These are phyloP conservation scores for Cinnamomum micranthum DNA, from an alignment of 164 flowering plant species.

Conservation along the genomic window DNA sequence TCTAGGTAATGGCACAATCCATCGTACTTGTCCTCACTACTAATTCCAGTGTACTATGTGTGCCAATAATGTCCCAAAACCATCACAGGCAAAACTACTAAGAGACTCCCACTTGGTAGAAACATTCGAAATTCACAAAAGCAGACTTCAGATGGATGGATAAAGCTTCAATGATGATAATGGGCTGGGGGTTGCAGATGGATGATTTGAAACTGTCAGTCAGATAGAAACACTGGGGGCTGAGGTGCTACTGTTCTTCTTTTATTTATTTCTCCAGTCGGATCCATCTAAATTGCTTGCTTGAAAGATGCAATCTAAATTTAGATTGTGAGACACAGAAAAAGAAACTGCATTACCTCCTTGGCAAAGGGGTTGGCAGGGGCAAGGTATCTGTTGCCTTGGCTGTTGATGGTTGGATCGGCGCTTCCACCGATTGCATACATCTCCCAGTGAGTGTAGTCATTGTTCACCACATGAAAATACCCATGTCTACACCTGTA, in stretches of 20 bases:
- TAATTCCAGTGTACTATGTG: too few relatives aligned
- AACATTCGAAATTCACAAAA: neutral
- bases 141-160: neutral
- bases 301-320: neutral
- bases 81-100: too few relatives aligned
- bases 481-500: constrained; percentile 85
- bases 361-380: constrained; percentile 67
- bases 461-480: constrained; percentile 95
- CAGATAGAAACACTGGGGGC: too few relatives aligned
- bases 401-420: constrained; percentile 86
- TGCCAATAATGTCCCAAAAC: too few relatives aligned
- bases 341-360: constrained; percentile 40
- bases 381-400: constrained; percentile 81
- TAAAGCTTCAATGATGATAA: too few relatives aligned
- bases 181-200: too few relatives aligned
- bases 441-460: constrained; percentile 98
- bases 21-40: too few relatives aligned
- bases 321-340: neutral
- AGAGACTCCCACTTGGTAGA: neutral
- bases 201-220: too few relatives aligned
- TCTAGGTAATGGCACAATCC: too few relatives aligned
- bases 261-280: neutral
- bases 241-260: neutral
- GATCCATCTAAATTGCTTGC: neutral
- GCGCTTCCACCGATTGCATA: constrained; percentile 97